Evolutionary conservation across 768 basidiomycete genomes (phyloP).

Genomic region (Mycena haematopus): DNA sequence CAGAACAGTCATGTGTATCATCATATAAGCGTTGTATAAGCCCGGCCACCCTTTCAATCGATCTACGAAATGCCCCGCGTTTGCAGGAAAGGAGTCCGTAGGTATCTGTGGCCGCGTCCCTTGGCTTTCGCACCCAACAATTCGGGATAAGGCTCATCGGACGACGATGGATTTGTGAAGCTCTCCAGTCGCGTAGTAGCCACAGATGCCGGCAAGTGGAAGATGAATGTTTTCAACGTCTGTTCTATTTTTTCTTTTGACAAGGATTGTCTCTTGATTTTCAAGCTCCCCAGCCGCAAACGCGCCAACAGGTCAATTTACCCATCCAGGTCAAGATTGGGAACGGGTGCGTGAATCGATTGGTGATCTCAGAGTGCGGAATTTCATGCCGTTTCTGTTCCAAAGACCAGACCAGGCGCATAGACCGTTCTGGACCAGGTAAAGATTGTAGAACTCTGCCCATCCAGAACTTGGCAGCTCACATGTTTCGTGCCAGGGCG

Average conservation of each 20-base stretch:
- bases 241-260: not conserved
- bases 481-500: not conserved
- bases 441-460: not conserved
- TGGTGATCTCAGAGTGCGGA: not conserved
- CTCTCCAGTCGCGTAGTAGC: conserved; percentile 18
- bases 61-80: not conserved
- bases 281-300: conserved; percentile 13
- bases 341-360: conserved; percentile 8
- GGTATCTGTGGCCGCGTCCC: not conserved
- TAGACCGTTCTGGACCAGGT: conserved; percentile 21
- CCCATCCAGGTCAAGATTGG: conserved; percentile 24
- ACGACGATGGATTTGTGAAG: conserved; percentile 18
- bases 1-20: too few species aligned
- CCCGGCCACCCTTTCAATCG: not conserved
- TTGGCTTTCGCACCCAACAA: not conserved
- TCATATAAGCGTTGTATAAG: too few species aligned
- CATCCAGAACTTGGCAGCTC: not conserved
- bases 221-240: conserved; percentile 25
- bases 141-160: conserved; percentile 8
- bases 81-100: conserved; percentile 1
- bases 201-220: conserved; percentile 15
- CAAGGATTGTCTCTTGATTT: not conserved
- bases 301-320: conserved; percentile 11
- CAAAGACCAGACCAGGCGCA: conserved; percentile 14
- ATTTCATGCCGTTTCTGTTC: not conserved